Conservation (phyloP, 148 eudicot genomes). For the Talinum fruticosum region DNA sequence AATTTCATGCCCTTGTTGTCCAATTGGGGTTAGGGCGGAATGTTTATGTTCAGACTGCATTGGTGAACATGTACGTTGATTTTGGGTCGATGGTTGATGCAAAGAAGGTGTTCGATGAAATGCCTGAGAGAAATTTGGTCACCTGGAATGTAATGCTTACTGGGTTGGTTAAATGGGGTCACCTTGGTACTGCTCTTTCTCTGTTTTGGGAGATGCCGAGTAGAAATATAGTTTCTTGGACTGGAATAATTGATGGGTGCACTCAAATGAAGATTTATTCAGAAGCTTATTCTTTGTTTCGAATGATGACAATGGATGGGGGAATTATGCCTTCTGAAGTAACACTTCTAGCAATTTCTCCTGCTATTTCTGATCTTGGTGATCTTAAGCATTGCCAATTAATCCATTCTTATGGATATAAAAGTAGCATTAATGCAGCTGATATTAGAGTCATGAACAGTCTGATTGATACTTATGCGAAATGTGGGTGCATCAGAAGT, state of each 20-base stretch:
- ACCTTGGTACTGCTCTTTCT: slow-evolving; percentile 33
- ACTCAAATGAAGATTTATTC: slow-evolving; percentile 28
- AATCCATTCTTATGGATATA: slow-evolving; percentile 48
- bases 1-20: slow-evolving; percentile 36
- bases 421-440: slow-evolving; percentile 30
- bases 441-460: slow-evolving; percentile 48
- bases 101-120: slow-evolving; percentile 55
- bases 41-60: slow-evolving; percentile 56
- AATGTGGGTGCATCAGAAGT: slow-evolving; percentile 53
- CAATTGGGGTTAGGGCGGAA: slow-evolving; percentile 39
- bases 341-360: slow-evolving; percentile 45
- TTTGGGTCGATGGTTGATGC: slow-evolving; percentile 42
- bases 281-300: slow-evolving; percentile 46
- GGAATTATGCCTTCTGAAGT: slow-evolving; percentile 51
- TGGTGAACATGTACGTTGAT: slow-evolving; percentile 52
- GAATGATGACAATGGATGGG: slow-evolving; percentile 38
- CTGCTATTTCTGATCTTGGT: slow-evolving; percentile 45
- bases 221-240: slow-evolving; percentile 65
- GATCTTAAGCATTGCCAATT: slow-evolving; percentile 41
- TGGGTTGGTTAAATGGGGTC: slow-evolving; percentile 49
- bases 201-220: slow-evolving; percentile 53
- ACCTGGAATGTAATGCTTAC: slow-evolving; percentile 70
- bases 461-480: slow-evolving; percentile 58
- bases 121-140: slow-evolving; percentile 58
- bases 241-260: slow-evolving; percentile 61